A percentile compares a stretch with the other conserved stretches of the same genome.
Evolutionary conservation across 495 filamentous ascomycete species (phyloP).

Genomic region (Entonaema liquescens): DNA sequence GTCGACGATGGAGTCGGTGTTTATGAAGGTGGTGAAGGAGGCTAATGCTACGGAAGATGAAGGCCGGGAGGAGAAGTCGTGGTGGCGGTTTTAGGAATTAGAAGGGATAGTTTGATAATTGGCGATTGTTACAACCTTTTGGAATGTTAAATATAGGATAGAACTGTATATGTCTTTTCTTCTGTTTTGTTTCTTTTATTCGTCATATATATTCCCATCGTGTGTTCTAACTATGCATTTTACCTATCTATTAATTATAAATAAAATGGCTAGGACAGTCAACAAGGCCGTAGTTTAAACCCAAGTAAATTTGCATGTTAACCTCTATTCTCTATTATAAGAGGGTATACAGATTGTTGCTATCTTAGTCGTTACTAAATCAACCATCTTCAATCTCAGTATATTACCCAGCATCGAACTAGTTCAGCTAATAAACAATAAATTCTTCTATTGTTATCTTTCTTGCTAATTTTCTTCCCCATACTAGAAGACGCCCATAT

Average conservation of each 20-base stretch:
- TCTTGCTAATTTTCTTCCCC: no score
- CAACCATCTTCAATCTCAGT: neutral
- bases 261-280: neutral
- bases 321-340: no score
- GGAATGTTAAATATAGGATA: neutral
- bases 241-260: neutral
- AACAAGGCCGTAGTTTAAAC: neutral
- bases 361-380: neutral
- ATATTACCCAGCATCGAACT: neutral
- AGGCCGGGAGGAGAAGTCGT: conserved; percentile 39
- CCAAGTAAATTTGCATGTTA: neutral
- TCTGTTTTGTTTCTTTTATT: no score
- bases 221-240: no score
- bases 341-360: neutral
- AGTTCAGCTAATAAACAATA: neutral
- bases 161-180: neutral
- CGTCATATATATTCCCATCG: no score
- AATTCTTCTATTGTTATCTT: no score
- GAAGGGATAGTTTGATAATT: neutral
- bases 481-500: no score
- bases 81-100: conserved; percentile 29
- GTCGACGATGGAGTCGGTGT: conserved; percentile 79
- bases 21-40: conserved; percentile 73
- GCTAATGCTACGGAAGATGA: conserved; percentile 73
- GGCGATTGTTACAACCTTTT: neutral